Evolutionary conservation across 1,284 basidiomycete species (phyloP), one percentile per base, ranked within the genome.

Genomic region (Cutaneotrichosporon cavernicola): DNA sequence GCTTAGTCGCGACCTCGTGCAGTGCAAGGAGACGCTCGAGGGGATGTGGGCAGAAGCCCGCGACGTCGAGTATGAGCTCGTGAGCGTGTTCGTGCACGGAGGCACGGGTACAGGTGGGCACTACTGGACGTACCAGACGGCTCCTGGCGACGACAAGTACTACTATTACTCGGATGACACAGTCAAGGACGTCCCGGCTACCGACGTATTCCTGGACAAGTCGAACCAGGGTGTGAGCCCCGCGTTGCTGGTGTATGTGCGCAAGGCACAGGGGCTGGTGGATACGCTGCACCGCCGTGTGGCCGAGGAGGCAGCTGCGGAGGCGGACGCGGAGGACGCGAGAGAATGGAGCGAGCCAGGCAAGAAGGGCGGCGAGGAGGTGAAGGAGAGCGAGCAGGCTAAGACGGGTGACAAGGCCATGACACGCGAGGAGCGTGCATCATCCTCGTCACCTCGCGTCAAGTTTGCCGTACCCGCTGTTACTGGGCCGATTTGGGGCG

Each of bases 71-170:
- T 99, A 98, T 76, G 91, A 96, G 73, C 85, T 99, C 49, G 93
- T 92, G 0, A 91, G 92, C 14, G 95, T 98, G 14, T 99, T 98
- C 81, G 91, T 98, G 72, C 96, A 99, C 80, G 89, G 96, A 47
- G 94, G 93, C 91, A 75, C 73, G 7, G 71, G 74, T 52, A 74
- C 74, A 1, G 71, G 74, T 14, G 78, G 80, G 0, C 80, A 81
- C 66, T 81, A 81, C 63, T 81, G 80, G 80, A 76, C 79, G 5
- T 80, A 80, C 69, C 80, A 81, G 66, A 71, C 76, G 3, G 72
- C 77, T 62, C 67, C 80, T 5, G 78, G 79, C 26, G 73, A 69
- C 79, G 70, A 73, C 65, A 85, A 87, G 56, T 97, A 92, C 91
- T 92, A 94, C 85, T 97, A 96, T 80, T 97, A 94, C 82, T 95